phyloP scores from a whole-genome alignment of 1,284 basidiomycete species.

The Farysia itapuensis region DNA sequence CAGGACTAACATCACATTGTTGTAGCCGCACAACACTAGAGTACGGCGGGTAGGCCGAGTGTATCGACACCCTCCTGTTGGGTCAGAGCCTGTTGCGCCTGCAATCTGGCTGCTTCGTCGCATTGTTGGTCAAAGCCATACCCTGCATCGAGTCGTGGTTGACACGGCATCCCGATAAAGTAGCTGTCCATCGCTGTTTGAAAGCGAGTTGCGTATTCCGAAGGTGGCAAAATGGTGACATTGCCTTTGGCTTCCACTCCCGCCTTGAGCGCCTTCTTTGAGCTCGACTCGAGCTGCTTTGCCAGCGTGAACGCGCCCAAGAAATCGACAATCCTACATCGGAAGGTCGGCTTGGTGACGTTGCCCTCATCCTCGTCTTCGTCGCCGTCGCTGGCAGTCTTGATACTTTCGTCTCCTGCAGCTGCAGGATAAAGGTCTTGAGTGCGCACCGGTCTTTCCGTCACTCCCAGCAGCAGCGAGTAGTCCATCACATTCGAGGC shows the following conservation, averaged over 20 bases:
- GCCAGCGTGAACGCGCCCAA: conserved; percentile 51
- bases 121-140: conserved; percentile 34
- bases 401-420: conserved; percentile 2
- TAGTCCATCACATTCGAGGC: conserved; percentile 55
- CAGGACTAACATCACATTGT: too few species aligned
- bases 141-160: conserved; percentile 15
- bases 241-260: conserved; percentile 42
- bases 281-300: conserved; percentile 48
- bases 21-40: too few species aligned
- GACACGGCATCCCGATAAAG: conserved; percentile 42
- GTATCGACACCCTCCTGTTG: too few species aligned
- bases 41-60: too few species aligned
- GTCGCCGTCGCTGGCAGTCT: not conserved
- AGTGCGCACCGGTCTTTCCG: conserved; percentile 21
- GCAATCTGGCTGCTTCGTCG: conserved; percentile 9
- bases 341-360: conserved; percentile 17
- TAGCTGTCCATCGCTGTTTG: conserved; percentile 38
- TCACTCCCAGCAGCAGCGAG: conserved; percentile 51
- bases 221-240: conserved; percentile 49
- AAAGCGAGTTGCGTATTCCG: conserved; percentile 49
- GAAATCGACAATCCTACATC: conserved; percentile 50
- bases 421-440: conserved; percentile 30
- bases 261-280: conserved; percentile 49
- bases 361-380: not conserved
- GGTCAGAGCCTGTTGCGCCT: too few species aligned